These are phyloP conservation scores for Podila epigama DNA, from an alignment of 192 early-diverging fungal genomes.

Conservation along the genomic window DNA sequence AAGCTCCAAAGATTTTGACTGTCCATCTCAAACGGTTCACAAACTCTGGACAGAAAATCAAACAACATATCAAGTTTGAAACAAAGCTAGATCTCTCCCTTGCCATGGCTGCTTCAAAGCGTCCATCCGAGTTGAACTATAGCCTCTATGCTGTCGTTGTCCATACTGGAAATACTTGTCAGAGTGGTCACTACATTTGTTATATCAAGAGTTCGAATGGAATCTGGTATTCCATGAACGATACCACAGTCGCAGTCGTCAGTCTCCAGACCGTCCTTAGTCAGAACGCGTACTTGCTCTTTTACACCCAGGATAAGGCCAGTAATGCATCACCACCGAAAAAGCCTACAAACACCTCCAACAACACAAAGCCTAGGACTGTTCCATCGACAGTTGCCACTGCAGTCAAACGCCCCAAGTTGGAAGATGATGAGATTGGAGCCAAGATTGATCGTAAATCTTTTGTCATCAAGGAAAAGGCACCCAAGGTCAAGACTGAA, in stretches of 20 bases:
- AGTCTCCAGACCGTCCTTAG: constrained; percentile 70
- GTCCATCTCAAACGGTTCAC: constrained; percentile 91
- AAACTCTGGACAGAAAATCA: constrained; percentile 70
- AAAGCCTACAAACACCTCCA: constrained; percentile 2
- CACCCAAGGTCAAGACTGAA: constrained; percentile 1
- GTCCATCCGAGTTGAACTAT: constrained; percentile 55
- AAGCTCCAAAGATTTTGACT: constrained; percentile 72
- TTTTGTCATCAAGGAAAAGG: constrained; percentile 20
- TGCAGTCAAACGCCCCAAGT: constrained; percentile 19
- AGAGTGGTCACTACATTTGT: constrained; percentile 89
- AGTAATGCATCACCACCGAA: constrained; percentile 2
- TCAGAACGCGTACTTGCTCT: constrained; percentile 87
- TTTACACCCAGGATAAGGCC: constrained; percentile 67
- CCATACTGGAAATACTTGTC: constrained; percentile 73
- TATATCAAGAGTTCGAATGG: constrained; percentile 81
- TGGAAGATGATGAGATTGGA: constrained; percentile 41
- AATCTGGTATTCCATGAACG: constrained; percentile 84
- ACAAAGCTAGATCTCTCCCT: constrained; percentile 69
- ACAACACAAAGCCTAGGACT: neutral
- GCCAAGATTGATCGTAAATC: constrained; percentile 30
- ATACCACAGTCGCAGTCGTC: constrained; percentile 70
- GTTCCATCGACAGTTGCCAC: neutral
- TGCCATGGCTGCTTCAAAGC: constrained; percentile 56
- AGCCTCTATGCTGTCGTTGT: constrained; percentile 81
- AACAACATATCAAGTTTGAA: constrained; percentile 66